A percentile compares a stretch with the other conserved stretches of the same genome.
Evolutionary conservation across 1,139 yeast species (phyloP).

Genomic region (Lodderomyces elongisporus): DNA sequence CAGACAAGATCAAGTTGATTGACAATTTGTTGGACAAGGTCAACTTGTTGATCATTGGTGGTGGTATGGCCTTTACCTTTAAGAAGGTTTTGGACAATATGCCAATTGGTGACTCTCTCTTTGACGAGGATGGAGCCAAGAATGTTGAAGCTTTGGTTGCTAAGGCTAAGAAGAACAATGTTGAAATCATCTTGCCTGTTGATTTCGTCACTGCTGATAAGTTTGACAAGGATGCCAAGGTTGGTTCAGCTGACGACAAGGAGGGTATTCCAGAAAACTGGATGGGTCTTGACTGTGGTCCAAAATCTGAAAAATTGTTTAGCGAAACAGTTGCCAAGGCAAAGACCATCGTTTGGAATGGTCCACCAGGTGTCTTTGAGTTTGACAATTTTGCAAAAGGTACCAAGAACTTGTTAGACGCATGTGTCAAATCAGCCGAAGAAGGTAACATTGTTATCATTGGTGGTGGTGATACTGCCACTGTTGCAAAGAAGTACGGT

Average conservation of each 20-base stretch:
- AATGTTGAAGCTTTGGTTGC: slow-evolving; percentile 82
- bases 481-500: slow-evolving; percentile 96
- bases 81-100: slow-evolving; percentile 83
- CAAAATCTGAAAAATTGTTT: slow-evolving; percentile 73
- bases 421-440: slow-evolving; percentile 78
- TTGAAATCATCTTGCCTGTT: slow-evolving; percentile 84
- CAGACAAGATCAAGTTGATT: slow-evolving; percentile 95
- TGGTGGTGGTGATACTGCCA: slow-evolving; percentile 99
- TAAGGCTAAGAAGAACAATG: slow-evolving; percentile 92
- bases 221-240: slow-evolving; percentile 84
- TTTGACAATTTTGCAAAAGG: slow-evolving; percentile 85
- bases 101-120: slow-evolving; percentile 84
- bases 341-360: slow-evolving; percentile 98
- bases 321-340: slow-evolving; percentile 79
- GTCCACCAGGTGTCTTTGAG: slow-evolving; percentile 99
- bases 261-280: slow-evolving; percentile 89
- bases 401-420: slow-evolving; percentile 84
- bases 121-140: slow-evolving; percentile 89
- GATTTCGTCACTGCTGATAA: slow-evolving; percentile 93
- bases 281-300: slow-evolving; percentile 96
- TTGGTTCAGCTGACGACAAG: slow-evolving; percentile 74
- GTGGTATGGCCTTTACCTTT: slow-evolving; percentile 99
- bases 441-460: slow-evolving; percentile 91
- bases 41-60: slow-evolving; percentile 87
- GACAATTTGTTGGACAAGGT: slow-evolving; percentile 96